phyloP scores from a whole-genome alignment of 2,329 filamentous ascomycete genomes.

The Lecanoromycetidae sp. region DNA sequence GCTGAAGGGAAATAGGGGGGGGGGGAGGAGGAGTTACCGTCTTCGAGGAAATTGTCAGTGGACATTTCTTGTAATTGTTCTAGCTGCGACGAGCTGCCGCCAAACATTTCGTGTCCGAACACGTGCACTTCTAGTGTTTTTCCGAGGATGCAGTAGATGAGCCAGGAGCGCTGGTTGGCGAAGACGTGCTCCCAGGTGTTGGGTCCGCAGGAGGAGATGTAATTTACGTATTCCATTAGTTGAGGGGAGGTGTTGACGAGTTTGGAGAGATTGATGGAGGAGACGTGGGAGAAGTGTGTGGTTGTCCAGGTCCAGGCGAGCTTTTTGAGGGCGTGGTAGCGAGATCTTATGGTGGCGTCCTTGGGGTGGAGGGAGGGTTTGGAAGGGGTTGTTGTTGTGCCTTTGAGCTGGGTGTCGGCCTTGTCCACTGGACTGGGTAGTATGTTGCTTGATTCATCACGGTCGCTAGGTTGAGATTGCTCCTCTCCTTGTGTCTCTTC shows the following conservation, averaged over 20 bases:
- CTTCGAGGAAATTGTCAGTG: no score
- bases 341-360: not conserved
- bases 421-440: no score
- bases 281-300: not conserved
- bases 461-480: no score
- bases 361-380: not conserved
- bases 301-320: constrained; percentile 10
- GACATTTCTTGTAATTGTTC: no score
- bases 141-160: constrained; percentile 12
- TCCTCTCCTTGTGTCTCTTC: no score
- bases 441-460: no score
- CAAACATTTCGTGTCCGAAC: constrained; percentile 15
- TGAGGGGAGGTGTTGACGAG: constrained; percentile 1
- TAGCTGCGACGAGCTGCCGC: no score
- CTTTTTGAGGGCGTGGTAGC: constrained; percentile 1
- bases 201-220: constrained; percentile 2
- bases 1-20: not conserved
- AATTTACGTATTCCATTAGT: constrained; percentile 11
- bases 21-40: not conserved
- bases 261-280: constrained; percentile 1
- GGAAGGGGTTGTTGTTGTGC: no score
- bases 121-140: constrained; percentile 16
- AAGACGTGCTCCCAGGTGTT: constrained; percentile 10
- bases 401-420: not conserved
- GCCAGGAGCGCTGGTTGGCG: not conserved